Evolutionary conservation across 805 yeast species (phyloP), one percentile per base, ranked within the genome.

Genomic region (Hanseniaspora singularis): DNA sequence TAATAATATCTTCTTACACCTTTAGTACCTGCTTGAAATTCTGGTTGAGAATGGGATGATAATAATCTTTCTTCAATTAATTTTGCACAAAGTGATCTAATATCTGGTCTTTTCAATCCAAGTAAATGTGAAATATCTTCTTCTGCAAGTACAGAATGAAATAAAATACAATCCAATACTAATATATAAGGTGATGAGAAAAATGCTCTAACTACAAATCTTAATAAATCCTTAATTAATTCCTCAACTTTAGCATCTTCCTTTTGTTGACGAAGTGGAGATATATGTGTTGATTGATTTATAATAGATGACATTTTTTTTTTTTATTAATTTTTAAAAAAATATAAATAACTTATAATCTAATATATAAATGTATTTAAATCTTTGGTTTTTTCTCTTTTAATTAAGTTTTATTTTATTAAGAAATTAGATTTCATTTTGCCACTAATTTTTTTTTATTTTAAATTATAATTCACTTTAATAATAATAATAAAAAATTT

Each of bases 61-160:
- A 92, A 59, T 44, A 92, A 63, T 50, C 94, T 70, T 67, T 92
- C 98, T 24, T 89, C 96, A 12, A 86, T 74, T 33, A 92, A 66
- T 55, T 77, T 73, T 49, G 87, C 81, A 60, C 95, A 81, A 37
- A 83, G 69, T 10, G 89, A 76, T 49, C 96, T 76, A 37, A 92
- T 70, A 56, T 86, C 95, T 57, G 89, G 89, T 46, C 87, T 73
- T 54, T 85, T 86, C 54, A 92, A 77, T 18, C 92, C 88, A 38
- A 89, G 68, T 44, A 92, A 68, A 57, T 76, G 79, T 26, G 82
- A 74, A 58, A 92, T 68, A 63, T 92, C 98, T 51, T 89, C 96
- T 63, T 92, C 98, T 16, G 88, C 81, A 26, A 89, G 71, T 8
- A 89, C 96, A 14, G 88, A 80, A 63, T 89, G 98, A 56, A 81